phyloP scores from a whole-genome alignment of 225 moss, liverwort and hornwort species.

The Polytrichum formosum region DNA sequence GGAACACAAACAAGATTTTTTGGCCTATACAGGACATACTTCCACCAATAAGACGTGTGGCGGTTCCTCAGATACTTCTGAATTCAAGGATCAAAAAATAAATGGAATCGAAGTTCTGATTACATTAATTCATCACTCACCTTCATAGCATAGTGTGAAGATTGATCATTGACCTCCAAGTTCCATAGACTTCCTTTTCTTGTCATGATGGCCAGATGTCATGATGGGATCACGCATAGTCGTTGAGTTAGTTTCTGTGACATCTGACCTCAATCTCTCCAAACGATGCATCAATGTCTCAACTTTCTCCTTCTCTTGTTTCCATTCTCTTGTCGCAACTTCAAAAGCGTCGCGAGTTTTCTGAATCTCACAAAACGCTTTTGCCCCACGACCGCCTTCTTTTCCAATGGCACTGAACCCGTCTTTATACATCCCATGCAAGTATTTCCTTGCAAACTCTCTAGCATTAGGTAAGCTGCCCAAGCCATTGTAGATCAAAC shows the following conservation, averaged over 20 bases:
- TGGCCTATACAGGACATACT: too few relatives aligned
- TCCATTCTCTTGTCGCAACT: background rate
- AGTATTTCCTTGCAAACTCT: conserved; percentile 18
- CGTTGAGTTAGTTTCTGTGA: background rate
- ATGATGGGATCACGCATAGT: background rate
- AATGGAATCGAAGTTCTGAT: too few relatives aligned
- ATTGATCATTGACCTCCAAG: background rate
- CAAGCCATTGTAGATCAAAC: conserved; percentile 13
- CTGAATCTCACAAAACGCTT: conserved; percentile 1
- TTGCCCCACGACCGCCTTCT: background rate
- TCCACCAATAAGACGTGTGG: too few relatives aligned
- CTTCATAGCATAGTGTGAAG: too few relatives aligned
- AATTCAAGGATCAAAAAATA: too few relatives aligned
- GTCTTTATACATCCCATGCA: conserved; percentile 11
- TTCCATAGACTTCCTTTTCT: background rate
- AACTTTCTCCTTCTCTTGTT: conserved; percentile 19
- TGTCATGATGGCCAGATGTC: background rate
- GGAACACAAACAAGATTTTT: too few relatives aligned
- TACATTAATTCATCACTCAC: too few relatives aligned
- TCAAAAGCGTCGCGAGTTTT: conserved; percentile 17
- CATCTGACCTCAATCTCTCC: background rate
- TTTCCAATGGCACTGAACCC: conserved; percentile 18
- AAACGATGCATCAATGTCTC: background rate
- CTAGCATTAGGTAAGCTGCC: background rate
- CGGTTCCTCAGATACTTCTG: too few relatives aligned